Evolutionary conservation across 2,329 filamentous ascomycete species (phyloP).

Genomic region (Apiospora marii): DNA sequence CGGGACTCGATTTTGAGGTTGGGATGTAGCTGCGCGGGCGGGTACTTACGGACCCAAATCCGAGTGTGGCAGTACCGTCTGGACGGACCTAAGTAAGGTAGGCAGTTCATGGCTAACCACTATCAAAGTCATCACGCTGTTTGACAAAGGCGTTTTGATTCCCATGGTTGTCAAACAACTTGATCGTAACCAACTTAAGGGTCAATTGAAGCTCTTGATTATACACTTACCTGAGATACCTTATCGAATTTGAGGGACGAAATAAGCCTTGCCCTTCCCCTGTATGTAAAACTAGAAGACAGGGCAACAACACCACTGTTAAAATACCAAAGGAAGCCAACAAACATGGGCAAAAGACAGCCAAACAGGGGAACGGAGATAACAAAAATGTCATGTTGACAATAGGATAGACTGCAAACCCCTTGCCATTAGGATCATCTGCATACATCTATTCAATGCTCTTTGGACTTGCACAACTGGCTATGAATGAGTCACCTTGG

Average conservation of each 20-base stretch:
- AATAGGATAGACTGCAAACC: neutral
- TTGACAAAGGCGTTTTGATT: neutral
- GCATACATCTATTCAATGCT: neutral
- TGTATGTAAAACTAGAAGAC: too few species aligned
- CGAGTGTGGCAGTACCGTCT: neutral
- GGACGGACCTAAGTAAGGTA: neutral
- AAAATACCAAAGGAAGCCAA: too few species aligned
- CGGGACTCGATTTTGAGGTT: neutral
- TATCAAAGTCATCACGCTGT: neutral
- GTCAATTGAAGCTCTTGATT: too few species aligned
- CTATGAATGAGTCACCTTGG: constrained; percentile 16
- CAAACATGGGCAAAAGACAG: too few species aligned
- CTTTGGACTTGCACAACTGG: neutral
- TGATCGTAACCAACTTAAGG: too few species aligned
- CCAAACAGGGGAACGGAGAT: too few species aligned
- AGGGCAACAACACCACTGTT: too few species aligned
- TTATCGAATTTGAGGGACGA: neutral
- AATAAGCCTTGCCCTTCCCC: neutral
- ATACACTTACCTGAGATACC: neutral
- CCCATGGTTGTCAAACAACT: too few species aligned
- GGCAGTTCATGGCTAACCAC: neutral
- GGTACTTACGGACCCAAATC: neutral
- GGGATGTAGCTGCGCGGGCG: neutral
- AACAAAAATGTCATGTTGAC: neutral
- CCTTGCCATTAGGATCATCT: neutral